A percentile compares a stretch with the other conserved stretches of the same genome.
phyloP scores from a whole-genome alignment of 225 moss, liverwort and hornwort genomes.

The Pseudoscleropodium purum region DNA sequence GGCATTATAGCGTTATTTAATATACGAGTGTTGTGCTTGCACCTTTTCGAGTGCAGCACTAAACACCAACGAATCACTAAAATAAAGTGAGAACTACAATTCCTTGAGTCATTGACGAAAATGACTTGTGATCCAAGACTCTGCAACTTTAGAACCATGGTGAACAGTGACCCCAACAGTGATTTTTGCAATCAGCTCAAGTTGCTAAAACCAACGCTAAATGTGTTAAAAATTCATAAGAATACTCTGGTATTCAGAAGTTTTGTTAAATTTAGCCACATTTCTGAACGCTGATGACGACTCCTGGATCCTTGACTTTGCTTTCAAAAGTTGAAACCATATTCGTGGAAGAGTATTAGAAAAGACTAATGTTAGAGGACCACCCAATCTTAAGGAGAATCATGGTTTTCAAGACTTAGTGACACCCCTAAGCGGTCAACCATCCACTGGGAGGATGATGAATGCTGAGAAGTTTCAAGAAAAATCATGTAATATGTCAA shows the following conservation, averaged over 20 bases:
- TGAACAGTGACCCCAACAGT: background rate
- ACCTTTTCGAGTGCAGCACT: background rate
- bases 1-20: background rate
- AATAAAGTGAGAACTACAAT: background rate
- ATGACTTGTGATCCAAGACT: background rate
- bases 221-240: background rate
- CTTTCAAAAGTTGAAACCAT: background rate
- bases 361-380: background rate
- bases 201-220: background rate
- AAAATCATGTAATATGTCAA: background rate
- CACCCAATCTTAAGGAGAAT: background rate
- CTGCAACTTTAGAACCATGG: background rate
- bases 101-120: background rate
- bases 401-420: background rate
- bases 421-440: background rate
- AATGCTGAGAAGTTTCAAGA: background rate
- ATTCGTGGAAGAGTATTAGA: too few species aligned
- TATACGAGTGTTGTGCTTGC: background rate
- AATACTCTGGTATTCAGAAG: background rate
- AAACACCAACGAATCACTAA: background rate
- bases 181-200: background rate
- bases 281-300: background rate
- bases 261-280: too few species aligned
- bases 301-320: background rate
- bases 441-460: background rate